Evolutionary conservation across 495 filamentous ascomycete species (phyloP), one percentile per base, ranked within the genome.

Genomic region (Xylaria longipes): DNA sequence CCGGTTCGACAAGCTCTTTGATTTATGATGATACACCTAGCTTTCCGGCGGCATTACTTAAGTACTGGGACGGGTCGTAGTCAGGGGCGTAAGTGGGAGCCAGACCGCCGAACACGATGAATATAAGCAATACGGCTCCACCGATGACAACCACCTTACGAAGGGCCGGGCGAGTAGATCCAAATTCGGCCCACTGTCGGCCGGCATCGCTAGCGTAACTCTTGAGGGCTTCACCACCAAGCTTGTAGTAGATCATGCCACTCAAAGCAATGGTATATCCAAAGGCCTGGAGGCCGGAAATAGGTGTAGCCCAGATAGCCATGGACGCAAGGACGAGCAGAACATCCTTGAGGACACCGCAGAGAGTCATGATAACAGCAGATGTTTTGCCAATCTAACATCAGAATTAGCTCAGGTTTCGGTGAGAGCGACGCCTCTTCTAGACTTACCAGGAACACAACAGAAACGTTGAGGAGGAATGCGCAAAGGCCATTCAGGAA

Each of bases 341-440:
- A 74, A 99, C 95, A 86, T 99, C 96, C 88, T 99, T 99, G 78
- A 98, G 90, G 70, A 99, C 95, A 85, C 96, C 96, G 83, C 94
- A 98, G 63, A 99, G 92, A 48, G 96, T 98, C 81, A 98, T 93
- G 78, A 98, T 94, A 54, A 99, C 89, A 62, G 94, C 95, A 0
- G 95, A 98, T 29, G 96, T 99, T 85, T 94, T 95, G 83, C 96
- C 96, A 82, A 99, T 99, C 94, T 97, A 74, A 20, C 63, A 52
- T 65, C 25, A 31, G 62, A 15, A 65, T 85, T 77, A 84, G 76
- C 27, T 69, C 69, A 57, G 68, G 71, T 63, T 14, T 56, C 35
- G 12, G 20, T 15, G 0, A 43, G 37, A 46, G 45, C 41, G 1
- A 22, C 25, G 70, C 14, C 8, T 25, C 43, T 64, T 39, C 9